phyloP scores from a whole-genome alignment of 2,329 filamentous ascomycete genomes.

The Camillea tinctor region DNA sequence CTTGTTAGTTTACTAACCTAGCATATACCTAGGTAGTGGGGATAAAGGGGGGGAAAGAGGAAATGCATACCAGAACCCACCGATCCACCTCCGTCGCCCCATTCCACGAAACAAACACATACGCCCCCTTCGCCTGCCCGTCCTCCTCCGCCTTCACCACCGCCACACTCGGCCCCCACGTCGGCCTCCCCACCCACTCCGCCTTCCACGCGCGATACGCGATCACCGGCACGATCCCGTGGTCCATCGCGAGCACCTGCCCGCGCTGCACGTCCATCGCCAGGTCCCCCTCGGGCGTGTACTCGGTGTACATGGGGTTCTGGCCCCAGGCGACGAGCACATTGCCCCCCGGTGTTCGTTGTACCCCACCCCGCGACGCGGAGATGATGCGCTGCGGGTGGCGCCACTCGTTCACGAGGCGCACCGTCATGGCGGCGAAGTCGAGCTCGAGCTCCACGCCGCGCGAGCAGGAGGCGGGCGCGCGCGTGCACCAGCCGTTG shows the following conservation, averaged over 20 bases:
- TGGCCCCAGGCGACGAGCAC: slow-evolving; percentile 14
- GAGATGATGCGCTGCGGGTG: slow-evolving; percentile 8
- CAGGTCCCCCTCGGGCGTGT: slow-evolving; percentile 9
- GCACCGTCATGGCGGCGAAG: slow-evolving; percentile 1
- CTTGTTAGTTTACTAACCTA: no score
- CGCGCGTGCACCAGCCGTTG: slow-evolving; percentile 10
- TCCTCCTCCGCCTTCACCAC: no score
- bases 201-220: slow-evolving; percentile 12
- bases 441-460: slow-evolving; percentile 14
- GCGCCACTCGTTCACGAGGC: slow-evolving; percentile 11
- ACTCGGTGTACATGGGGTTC: slow-evolving; percentile 16
- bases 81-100: slow-evolving; percentile 10
- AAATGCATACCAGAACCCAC: slow-evolving; percentile 4
- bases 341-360: slow-evolving; percentile 4
- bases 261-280: slow-evolving; percentile 16
- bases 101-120: slow-evolving; percentile 13
- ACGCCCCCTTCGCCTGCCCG: no score
- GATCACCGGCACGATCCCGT: slow-evolving; percentile 9
- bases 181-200: slow-evolving; percentile 10
- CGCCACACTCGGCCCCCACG: slow-evolving; percentile 10
- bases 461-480: slow-evolving; percentile 5
- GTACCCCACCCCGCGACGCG: slow-evolving; percentile 10
- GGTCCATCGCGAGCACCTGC: slow-evolving; percentile 10
- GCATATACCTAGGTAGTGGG: no score
- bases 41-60: not conserved